These are phyloP conservation scores for Neonectria magnoliae DNA, from an alignment of 2,329 filamentous ascomycete genomes.

Conservation along the genomic window DNA sequence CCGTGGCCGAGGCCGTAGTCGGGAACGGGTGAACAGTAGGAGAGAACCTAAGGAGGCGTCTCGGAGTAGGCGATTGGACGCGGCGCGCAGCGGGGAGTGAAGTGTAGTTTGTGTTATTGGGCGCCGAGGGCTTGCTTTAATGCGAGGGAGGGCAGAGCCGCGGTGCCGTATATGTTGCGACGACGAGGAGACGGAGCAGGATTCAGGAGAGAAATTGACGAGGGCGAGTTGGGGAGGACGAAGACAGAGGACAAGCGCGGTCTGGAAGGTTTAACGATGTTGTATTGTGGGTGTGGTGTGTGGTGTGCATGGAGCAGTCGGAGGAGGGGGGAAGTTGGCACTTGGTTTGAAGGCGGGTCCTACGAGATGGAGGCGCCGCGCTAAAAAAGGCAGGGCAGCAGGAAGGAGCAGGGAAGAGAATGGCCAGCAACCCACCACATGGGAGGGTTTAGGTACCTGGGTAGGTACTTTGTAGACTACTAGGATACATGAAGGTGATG, in stretches of 20 bases:
- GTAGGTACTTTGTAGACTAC: not conserved
- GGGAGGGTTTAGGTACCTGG: too few species aligned
- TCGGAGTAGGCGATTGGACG: not conserved
- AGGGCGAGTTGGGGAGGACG: not conserved
- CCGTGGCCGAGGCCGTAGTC: not conserved
- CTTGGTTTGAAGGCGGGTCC: slow-evolving; percentile 11
- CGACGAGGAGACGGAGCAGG: not conserved
- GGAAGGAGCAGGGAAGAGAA: not conserved
- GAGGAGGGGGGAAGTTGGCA: not conserved
- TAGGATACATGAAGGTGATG: not conserved
- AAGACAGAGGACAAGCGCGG: not conserved
- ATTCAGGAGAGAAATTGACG: not conserved
- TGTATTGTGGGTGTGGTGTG: slow-evolving; percentile 1
- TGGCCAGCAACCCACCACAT: not conserved
- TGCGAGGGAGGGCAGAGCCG: not conserved
- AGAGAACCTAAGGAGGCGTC: not conserved
- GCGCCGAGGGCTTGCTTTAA: not conserved
- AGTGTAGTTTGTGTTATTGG: not conserved
- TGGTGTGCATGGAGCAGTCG: slow-evolving; percentile 20
- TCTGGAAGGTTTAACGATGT: slow-evolving; percentile 3
- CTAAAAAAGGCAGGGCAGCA: not conserved
- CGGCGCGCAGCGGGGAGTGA: not conserved
- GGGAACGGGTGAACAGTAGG: not conserved
- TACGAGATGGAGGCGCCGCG: slow-evolving; percentile 16
- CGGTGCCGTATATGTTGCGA: not conserved